phyloP scores from a whole-genome alignment of 768 basidiomycete species.

The Lactarius vividus region DNA sequence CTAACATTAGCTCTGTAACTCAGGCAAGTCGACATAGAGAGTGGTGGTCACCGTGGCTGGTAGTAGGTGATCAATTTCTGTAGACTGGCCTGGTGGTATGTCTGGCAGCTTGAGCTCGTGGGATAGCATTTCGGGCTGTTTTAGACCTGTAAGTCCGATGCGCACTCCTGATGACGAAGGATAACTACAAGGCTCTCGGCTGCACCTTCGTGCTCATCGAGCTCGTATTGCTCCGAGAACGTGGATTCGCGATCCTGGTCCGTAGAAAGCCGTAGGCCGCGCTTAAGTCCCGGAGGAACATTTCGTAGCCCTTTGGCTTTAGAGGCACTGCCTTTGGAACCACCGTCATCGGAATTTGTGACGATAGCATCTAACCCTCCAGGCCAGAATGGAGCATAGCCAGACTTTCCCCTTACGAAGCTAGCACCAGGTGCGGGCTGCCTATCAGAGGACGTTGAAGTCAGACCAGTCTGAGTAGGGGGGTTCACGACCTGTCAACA shows the following conservation, averaged over 20 bases:
- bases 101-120: slow-evolving; percentile 25
- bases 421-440: slow-evolving; percentile 74
- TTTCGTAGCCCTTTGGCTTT: slow-evolving; percentile 52
- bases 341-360: slow-evolving; percentile 20
- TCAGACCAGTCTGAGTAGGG: slow-evolving; percentile 63
- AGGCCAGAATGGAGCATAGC: slow-evolving; percentile 90
- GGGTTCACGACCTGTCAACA: slow-evolving; percentile 51
- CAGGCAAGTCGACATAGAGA: not conserved
- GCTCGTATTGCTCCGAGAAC: slow-evolving; percentile 35
- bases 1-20: slow-evolving; percentile 21
- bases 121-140: not conserved
- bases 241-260: slow-evolving; percentile 51
- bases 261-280: slow-evolving; percentile 72
- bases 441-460: slow-evolving; percentile 81
- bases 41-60: slow-evolving; percentile 34
- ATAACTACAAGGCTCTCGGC: slow-evolving; percentile 4
- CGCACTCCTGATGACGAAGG: not conserved
- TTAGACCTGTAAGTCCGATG: not conserved
- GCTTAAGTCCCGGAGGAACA: slow-evolving; percentile 77
- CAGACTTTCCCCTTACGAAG: slow-evolving; percentile 93
- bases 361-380: slow-evolving; percentile 79
- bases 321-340: slow-evolving; percentile 35
- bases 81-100: slow-evolving; percentile 20
- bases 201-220: slow-evolving; percentile 5
- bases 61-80: slow-evolving; percentile 78